These are phyloP conservation scores for Fraxinus greggii DNA, from an alignment of 305 asterid genomes.

Conservation along the genomic window DNA sequence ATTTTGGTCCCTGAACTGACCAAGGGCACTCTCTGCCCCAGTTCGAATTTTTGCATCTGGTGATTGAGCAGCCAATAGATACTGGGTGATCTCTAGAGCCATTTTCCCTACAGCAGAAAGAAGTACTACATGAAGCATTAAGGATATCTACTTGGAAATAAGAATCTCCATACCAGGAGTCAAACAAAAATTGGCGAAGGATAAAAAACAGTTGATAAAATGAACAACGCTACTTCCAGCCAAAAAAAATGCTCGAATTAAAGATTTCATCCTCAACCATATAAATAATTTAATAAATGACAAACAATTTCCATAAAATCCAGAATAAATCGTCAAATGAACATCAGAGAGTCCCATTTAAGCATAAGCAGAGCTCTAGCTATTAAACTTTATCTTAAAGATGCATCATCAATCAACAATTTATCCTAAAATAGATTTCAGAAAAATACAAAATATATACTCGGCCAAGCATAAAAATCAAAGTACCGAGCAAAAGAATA, in stretches of 20 bases:
- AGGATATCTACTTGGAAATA: not conserved
- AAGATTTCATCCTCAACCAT: not conserved
- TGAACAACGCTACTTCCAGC: not conserved
- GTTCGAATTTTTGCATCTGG: constrained; percentile 69
- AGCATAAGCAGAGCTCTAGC: not conserved
- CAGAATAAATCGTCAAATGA: not conserved
- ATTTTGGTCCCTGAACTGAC: constrained; percentile 72
- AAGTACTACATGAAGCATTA: not conserved
- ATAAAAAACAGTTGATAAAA: not conserved
- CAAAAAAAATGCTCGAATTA: not conserved
- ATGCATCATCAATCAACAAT: not conserved
- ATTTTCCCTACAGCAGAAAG: constrained; percentile 39
- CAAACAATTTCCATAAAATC: not conserved
- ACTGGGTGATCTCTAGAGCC: constrained; percentile 81
- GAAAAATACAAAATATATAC: not conserved
- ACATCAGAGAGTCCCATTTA: not conserved
- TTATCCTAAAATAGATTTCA: not conserved
- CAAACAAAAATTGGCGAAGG: not conserved
- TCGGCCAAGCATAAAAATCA: not conserved
- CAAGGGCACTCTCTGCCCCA: constrained; percentile 63
- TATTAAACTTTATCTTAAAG: not conserved
- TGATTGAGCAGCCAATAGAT: constrained; percentile 81
- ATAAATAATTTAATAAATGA: not conserved
- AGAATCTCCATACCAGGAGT: not conserved
- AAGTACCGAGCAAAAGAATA: not conserved